Percentiles rank a stretch among this genome's conserved stretches.
These are phyloP conservation scores for Saxophila tyrrhenica DNA, from an alignment of 495 filamentous ascomycete genomes.

Conservation along the genomic window DNA sequence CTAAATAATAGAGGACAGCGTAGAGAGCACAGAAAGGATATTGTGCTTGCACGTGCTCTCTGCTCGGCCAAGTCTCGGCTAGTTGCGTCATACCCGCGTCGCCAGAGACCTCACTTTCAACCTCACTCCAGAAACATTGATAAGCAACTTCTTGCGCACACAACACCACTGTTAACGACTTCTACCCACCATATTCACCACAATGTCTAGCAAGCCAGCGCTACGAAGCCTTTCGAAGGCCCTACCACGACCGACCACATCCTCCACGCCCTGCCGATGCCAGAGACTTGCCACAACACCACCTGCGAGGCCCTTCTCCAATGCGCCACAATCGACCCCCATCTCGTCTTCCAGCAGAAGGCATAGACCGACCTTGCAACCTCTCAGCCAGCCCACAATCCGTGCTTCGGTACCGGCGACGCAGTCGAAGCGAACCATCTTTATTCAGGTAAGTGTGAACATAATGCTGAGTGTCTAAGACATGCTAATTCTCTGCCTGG, in stretches of 20 bases:
- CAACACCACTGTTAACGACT: not conserved
- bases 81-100: not conserved
- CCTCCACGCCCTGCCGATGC: slow-evolving; percentile 3
- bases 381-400: not conserved
- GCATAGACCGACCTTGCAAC: slow-evolving; percentile 8
- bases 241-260: slow-evolving; percentile 4
- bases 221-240: slow-evolving; percentile 12
- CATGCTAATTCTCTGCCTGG: too few relatives aligned
- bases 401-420: slow-evolving; percentile 2
- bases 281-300: slow-evolving; percentile 10
- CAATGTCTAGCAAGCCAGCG: slow-evolving; percentile 17
- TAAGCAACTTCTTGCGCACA: not conserved
- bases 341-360: slow-evolving; percentile 9
- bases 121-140: not conserved
- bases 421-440: slow-evolving; percentile 57
- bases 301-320: slow-evolving; percentile 4
- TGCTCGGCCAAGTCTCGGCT: not conserved
- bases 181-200: slow-evolving; percentile 5
- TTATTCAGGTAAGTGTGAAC: too few relatives aligned
- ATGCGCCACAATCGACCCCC: slow-evolving; percentile 6
- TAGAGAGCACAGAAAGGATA: too few relatives aligned
- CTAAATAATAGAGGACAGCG: too few relatives aligned
- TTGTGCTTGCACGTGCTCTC: too few relatives aligned
- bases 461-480: too few relatives aligned
- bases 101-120: not conserved